phyloP scores from a whole-genome alignment of 768 basidiomycete species.

The Pseudohyphozyma bogoriensis region DNA sequence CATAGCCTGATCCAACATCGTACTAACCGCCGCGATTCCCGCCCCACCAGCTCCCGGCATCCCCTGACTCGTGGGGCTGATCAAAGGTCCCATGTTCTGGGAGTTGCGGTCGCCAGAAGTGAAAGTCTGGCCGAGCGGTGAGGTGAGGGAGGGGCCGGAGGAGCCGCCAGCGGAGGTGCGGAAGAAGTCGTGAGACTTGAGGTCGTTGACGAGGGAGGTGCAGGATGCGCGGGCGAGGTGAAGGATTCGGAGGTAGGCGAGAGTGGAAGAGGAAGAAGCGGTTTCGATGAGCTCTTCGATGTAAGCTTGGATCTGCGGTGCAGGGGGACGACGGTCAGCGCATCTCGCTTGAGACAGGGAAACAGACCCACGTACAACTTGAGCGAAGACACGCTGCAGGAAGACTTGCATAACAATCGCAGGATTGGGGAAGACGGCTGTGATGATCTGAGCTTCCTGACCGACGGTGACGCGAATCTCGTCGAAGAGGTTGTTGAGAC shows the following conservation, averaged over 20 bases:
- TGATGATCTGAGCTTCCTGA: constrained; percentile 94
- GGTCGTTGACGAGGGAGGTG: constrained; percentile 70
- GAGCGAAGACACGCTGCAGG: constrained; percentile 91
- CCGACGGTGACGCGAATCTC: constrained; percentile 86
- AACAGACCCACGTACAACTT: constrained; percentile 37
- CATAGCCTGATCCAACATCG: constrained; percentile 83
- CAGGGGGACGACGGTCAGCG: neutral
- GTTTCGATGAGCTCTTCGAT: constrained; percentile 77
- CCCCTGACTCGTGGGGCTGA: neutral
- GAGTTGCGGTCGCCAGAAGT: neutral
- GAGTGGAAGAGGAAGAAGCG: constrained; percentile 64
- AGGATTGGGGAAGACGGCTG: constrained; percentile 96
- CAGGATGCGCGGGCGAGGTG: constrained; percentile 76
- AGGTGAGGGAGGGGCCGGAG: constrained; percentile 2
- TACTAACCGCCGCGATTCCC: constrained; percentile 42
- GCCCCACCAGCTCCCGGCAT: constrained; percentile 5
- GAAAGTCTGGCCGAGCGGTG: constrained; percentile 3
- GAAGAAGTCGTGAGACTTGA: constrained; percentile 77
- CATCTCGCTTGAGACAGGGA: neutral
- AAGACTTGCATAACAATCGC: constrained; percentile 96
- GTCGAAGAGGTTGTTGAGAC: constrained; percentile 63
- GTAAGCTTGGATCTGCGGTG: constrained; percentile 80
- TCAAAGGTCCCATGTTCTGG: neutral
- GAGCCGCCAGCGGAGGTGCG: constrained; percentile 39
- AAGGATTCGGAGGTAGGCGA: constrained; percentile 81